Evolutionary conservation across 345 rosid genomes (phyloP).

Genomic region (Murraya koenigii): DNA sequence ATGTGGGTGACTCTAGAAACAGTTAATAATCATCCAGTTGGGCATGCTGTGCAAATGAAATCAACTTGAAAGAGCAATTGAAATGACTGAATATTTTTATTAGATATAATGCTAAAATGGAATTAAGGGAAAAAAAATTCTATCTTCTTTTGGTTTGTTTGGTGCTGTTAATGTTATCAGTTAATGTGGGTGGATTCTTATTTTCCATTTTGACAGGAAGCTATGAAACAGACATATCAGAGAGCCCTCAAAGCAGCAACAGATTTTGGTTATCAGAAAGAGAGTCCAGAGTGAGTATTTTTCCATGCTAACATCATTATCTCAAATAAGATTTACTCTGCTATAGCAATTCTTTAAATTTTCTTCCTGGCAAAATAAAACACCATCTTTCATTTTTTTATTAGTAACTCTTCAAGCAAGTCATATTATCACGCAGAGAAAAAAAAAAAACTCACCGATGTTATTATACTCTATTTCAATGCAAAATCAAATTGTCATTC

Average conservation of each 20-base stretch:
- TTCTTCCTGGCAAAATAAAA: background rate
- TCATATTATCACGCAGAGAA: background rate
- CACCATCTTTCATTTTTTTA: background rate
- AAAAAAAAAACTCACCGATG: background rate
- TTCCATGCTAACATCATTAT: background rate
- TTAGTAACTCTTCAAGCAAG: background rate
- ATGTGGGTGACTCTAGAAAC: background rate
- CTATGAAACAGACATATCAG: slow-evolving; percentile 89
- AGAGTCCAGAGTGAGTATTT: slow-evolving; percentile 85
- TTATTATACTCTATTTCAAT: background rate
- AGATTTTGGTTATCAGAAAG: slow-evolving; percentile 94
- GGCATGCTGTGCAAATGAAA: background rate
- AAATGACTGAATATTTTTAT: background rate
- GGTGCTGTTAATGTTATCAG: background rate
- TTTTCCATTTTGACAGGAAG: slow-evolving; percentile 57
- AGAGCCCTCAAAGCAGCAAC: slow-evolving; percentile 87
- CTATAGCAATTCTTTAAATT: background rate
- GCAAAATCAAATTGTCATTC: background rate
- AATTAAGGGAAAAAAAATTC: background rate
- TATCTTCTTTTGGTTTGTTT: background rate
- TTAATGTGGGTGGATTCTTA: background rate
- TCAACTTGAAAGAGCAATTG: background rate
- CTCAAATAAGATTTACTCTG: background rate
- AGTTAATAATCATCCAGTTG: background rate
- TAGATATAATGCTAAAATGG: background rate